Evolutionary conservation across 208 protist species (phyloP).

Genomic region (Leptomonas pyrrhocoris): DNA sequence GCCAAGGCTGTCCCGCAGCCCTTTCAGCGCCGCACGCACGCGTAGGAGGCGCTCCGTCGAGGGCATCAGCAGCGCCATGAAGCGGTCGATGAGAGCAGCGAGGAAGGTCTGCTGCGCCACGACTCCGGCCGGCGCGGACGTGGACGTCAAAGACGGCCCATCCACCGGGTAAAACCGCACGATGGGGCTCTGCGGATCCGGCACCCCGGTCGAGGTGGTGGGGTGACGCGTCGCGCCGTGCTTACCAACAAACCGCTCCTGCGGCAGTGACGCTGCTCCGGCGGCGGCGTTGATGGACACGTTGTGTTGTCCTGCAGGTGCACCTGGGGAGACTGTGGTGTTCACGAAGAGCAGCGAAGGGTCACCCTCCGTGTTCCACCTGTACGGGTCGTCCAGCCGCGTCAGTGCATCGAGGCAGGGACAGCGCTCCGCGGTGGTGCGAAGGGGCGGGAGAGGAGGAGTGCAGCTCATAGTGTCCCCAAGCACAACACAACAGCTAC

Average conservation of each 20-base stretch:
- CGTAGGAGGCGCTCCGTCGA: conserved; percentile 60
- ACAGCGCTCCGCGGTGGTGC: neutral
- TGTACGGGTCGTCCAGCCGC: neutral
- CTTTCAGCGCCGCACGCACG: conserved; percentile 42
- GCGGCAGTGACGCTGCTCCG: neutral
- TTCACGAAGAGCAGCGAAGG: neutral
- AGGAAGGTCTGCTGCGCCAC: conserved; percentile 22
- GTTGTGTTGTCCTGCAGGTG: no score
- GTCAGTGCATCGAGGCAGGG: neutral
- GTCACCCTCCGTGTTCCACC: neutral
- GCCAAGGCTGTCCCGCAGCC: conserved; percentile 42
- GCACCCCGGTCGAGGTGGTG: no score
- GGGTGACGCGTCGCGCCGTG: neutral
- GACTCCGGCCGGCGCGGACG: neutral
- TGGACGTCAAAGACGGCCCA: neutral
- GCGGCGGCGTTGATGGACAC: neutral
- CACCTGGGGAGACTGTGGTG: neutral
- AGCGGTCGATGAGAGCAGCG: conserved; percentile 24
- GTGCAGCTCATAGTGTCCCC: conserved; percentile 7
- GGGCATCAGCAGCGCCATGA: conserved; percentile 37
- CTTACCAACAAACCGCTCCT: neutral
- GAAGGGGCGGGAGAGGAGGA: neutral
- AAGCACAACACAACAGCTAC: no score
- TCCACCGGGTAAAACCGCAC: neutral
- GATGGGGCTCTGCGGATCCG: no score